Evolutionary conservation across 805 yeast genomes (phyloP).

Genomic region (Metschnikowia vanudenii): DNA sequence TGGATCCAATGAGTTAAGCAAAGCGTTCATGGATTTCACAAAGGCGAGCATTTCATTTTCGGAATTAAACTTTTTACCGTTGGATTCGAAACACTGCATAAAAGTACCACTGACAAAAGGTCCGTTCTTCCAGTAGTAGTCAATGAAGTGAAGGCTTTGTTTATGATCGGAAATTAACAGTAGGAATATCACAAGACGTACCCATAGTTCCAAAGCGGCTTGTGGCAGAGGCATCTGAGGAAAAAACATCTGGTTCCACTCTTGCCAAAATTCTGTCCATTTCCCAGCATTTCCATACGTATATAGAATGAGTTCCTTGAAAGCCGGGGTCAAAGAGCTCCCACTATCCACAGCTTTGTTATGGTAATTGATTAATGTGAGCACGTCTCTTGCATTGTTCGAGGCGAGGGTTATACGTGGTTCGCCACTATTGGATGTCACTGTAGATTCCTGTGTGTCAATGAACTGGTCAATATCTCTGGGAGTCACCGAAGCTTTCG

Average conservation of each 20-base stretch:
- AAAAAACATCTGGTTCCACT: conserved; percentile 30
- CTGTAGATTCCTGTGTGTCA: conserved; percentile 15
- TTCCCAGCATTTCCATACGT: conserved; percentile 39
- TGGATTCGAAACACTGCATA: conserved; percentile 20
- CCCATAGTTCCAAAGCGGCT: conserved; percentile 26
- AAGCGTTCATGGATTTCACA: conserved; percentile 20
- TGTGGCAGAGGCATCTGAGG: conserved; percentile 5
- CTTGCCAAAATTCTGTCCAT: conserved; percentile 40
- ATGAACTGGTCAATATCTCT: conserved; percentile 24
- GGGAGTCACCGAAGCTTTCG: conserved; percentile 23
- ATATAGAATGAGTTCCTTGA: conserved; percentile 34
- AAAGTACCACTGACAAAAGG: conserved; percentile 26
- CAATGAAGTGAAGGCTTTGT: conserved; percentile 29
- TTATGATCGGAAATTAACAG: conserved; percentile 26
- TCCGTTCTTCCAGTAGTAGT: conserved; percentile 30
- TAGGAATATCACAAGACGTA: conserved; percentile 34
- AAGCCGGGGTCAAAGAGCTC: conserved; percentile 19
- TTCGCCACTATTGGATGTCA: conserved; percentile 1
- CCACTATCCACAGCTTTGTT: conserved; percentile 13
- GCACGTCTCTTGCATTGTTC: conserved; percentile 31
- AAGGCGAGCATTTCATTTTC: conserved; percentile 25
- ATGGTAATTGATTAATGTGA: conserved; percentile 26
- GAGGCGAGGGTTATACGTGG: conserved; percentile 22
- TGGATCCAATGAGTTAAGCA: conserved; percentile 20
- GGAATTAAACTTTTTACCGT: conserved; percentile 20